Base-by-base conservation (phyloP, 805 yeast species). In the Ogataea sp. region DNA sequence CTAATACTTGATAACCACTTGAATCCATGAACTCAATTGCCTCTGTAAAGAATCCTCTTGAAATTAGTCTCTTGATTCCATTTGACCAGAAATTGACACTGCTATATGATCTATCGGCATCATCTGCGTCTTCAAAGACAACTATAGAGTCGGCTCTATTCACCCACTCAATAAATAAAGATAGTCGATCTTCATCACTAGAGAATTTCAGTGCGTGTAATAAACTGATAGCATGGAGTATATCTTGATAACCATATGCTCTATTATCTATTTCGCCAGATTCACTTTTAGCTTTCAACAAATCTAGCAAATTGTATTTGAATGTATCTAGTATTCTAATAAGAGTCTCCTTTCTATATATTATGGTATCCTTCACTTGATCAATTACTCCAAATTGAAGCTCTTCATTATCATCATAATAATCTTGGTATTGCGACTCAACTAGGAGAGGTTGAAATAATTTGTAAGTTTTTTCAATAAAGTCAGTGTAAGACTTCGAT, bases 91-190 rank as follows among this genome's bases (percentile, higher is more conserved):
- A 83, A 32, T 61, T 61, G 2, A 73, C 65, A 47, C 69, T 78
- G 18, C n/a, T 14, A 27, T 29, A 40, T n/a, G 26, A 29, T 25
- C 48, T 39, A 34, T 54, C 61, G 1, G 67, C 71, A 17, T 58
- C 60, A 25, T 53, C 52, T 49, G 70, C 58, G 9, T 71, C 71
- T 33, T 57, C 64, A 16, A 65, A 64, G 42, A 70, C 75, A 1
- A 89, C 89, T 47, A 75, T 73, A 5, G 80, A 78, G 52, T 82
- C 85, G 24, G 80, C 78, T 40, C 75, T 67, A 51, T 83, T 83
- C 20, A 80, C 65, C 93, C 93, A 83, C 36, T 66, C 69, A 14
- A 70, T 57, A 27, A 78, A 56, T 30, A 67, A 52, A 36, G 64
- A 63, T 24, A 78, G 69, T 45, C 65, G 64, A 37, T 55, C 62